Evolutionary conservation across 106 monocot genomes (phyloP).

Genomic region (Platanthera zijinensis): DNA sequence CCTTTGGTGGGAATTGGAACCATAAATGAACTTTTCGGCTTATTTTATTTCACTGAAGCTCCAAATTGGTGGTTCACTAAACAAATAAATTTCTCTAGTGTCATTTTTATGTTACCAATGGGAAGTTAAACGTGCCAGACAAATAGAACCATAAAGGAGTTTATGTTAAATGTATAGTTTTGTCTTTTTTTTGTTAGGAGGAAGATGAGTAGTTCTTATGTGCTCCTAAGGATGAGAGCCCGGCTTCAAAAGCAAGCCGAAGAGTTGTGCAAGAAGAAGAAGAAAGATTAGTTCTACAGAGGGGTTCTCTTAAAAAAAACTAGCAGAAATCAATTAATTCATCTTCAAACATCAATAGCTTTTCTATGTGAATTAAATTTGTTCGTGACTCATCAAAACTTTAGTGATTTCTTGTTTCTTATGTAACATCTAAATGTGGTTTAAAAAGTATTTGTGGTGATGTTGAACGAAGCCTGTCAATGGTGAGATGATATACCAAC

Average conservation of each 20-base stretch:
- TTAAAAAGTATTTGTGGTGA: constrained; percentile 37
- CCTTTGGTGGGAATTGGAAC: too few species aligned
- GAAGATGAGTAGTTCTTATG: constrained; percentile 69
- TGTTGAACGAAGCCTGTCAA: constrained; percentile 57
- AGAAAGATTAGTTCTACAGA: constrained; percentile 55
- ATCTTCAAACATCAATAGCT: too few species aligned
- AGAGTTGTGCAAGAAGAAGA: constrained; percentile 68
- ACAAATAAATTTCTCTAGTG: too few species aligned
- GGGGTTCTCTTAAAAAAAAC: constrained; percentile 48
- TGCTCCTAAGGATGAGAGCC: constrained; percentile 51
- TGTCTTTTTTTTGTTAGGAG: constrained; percentile 36
- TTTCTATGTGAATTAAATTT: background rate
- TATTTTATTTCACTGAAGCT: too few species aligned
- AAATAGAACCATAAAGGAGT: too few species aligned
- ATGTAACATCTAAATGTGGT: constrained; percentile 61
- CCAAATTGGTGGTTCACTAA: too few species aligned
- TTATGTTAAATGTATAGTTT: too few species aligned
- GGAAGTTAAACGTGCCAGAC: too few species aligned
- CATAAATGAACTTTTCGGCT: too few species aligned
- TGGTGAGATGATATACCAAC: constrained; percentile 70
- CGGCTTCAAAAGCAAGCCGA: constrained; percentile 54
- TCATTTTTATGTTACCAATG: too few species aligned
- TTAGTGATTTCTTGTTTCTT: constrained; percentile 5
- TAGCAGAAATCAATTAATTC: too few species aligned
- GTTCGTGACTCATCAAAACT: background rate